Conservation (phyloP, 805 yeast species). For the Lachancea cidri region DNA sequence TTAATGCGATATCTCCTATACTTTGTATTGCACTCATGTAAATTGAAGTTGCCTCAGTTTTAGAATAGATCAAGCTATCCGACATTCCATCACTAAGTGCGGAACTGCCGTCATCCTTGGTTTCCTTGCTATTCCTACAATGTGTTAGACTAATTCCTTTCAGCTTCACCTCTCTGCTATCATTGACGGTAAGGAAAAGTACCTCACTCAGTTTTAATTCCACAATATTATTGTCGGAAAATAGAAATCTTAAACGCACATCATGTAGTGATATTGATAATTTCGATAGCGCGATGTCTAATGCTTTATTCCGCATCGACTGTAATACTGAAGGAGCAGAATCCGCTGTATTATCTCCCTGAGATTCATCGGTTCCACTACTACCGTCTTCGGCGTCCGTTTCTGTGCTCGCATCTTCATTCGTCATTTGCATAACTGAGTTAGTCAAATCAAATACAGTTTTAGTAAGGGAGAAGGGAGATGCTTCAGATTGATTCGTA, state of each 20-base stretch:
- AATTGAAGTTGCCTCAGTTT: conserved; percentile 62
- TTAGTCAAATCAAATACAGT: conserved; percentile 73
- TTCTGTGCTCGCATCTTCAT: conserved; percentile 7
- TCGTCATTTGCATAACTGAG: conserved; percentile 32
- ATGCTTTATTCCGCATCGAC: conserved; percentile 56
- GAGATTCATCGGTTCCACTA: conserved; percentile 13
- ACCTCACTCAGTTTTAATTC: conserved; percentile 28
- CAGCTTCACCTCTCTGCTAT: conserved; percentile 1
- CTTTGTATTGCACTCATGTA: conserved; percentile 79
- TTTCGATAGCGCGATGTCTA: conserved; percentile 61
- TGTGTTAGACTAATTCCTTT: neutral
- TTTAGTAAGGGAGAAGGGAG: conserved; percentile 53
- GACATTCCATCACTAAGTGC: conserved; percentile 28
- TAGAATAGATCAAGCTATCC: conserved; percentile 61
- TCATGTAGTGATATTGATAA: conserved; percentile 47
- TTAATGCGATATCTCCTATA: conserved; percentile 24
- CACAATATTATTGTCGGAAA: conserved; percentile 39
- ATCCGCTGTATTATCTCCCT: conserved; percentile 9
- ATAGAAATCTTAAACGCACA: conserved; percentile 43
- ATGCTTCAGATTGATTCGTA: conserved; percentile 22
- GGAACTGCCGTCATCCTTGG: conserved; percentile 6
- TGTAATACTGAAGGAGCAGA: conserved; percentile 39
- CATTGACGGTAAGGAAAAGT: conserved; percentile 2
- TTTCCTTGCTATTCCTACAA: neutral
- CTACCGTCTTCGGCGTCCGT: conserved; percentile 13